Evolutionary conservation across 257 asterid species (phyloP), one percentile per base, ranked within the genome.

Genomic region (Cordia subcordata): DNA sequence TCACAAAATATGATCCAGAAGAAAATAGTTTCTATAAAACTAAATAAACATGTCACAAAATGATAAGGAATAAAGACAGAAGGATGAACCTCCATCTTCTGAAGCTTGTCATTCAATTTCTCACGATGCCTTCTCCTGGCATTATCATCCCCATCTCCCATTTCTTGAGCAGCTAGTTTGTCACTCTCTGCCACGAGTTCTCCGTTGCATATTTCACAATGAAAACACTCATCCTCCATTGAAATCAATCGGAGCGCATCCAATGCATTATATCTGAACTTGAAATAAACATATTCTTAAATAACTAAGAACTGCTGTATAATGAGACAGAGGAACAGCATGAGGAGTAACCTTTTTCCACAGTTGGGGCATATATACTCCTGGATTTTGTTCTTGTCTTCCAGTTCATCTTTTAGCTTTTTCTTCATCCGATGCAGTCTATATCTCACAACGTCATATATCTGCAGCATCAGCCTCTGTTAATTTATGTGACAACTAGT

Each of bases 371-470:
- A 93, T 57, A 85, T 77, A 68, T 93, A 93, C 75, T 89, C 94
- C 81, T 83, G 97, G 68, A 93, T 79, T 21, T 87, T 85, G 65
- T 93, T 82, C 80, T 87, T 93, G 85, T 90, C 82, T 67, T 93
- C 99, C 68, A 89, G 70, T 68, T 89, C 97, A 85, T 93, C 97
- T 75, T 84, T 93, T 61, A 93, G 77, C 78, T 78, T 86, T 78
- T 93, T 93, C 77, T 58, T 89, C 99, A 93, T 89, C 62, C 99
- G 85, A 55, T 89, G 92, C 53, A 93, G 62, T 80, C 99, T 74
- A 80, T 93, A 89, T 71, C 99, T 81, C 61, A 93, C 95, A 44
- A 93, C 95, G 77, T 93, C 99, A 69, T 81, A 79, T 74, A 89
- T 80, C 97, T 93, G 90, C 84, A 74, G 59, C 17, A 21, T 56